Conservation (phyloP, 2,329 filamentous ascomycete genomes). For the Fusarium siculi region DNA sequence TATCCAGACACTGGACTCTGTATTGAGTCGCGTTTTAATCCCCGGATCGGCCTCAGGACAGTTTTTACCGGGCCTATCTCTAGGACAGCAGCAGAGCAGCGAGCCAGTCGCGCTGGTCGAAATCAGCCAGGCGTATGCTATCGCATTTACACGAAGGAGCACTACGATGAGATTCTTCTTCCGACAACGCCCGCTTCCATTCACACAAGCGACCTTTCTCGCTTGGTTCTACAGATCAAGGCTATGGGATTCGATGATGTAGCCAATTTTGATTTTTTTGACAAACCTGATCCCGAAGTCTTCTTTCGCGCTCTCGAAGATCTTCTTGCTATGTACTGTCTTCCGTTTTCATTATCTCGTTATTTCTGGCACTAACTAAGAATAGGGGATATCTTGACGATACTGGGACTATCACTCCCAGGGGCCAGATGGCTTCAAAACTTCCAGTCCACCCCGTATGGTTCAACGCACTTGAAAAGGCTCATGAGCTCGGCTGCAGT, state of each 20-base stretch:
- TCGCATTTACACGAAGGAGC: slow-evolving; percentile 87
- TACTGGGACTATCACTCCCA: background rate
- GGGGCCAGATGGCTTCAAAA: background rate
- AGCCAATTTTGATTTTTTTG: slow-evolving; percentile 98
- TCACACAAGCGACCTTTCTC: slow-evolving; percentile 88
- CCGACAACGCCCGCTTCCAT: slow-evolving; percentile 96
- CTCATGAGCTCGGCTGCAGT: background rate
- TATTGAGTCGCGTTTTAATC: background rate
- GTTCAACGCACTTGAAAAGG: slow-evolving; percentile 3
- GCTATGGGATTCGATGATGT: slow-evolving; percentile 99
- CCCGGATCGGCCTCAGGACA: slow-evolving; percentile 60
- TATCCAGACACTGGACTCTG: background rate
- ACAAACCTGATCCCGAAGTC: slow-evolving; percentile 92
- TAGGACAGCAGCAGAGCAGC: slow-evolving; percentile 93
- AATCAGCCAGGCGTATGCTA: slow-evolving; percentile 96
- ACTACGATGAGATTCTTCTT: slow-evolving; percentile 94
- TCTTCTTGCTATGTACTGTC: slow-evolving; percentile 8
- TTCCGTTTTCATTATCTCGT: background rate
- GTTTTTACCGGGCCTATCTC: slow-evolving; percentile 94
- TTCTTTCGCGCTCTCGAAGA: slow-evolving; percentile 93
- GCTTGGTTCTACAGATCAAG: slow-evolving; percentile 96
- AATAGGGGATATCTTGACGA: background rate
- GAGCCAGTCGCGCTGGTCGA: slow-evolving; percentile 89
- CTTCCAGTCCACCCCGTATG: slow-evolving; percentile 2
- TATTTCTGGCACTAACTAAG: background rate